Evolutionary conservation across 2,329 filamentous ascomycete species (phyloP), one percentile per base, ranked within the genome.

Genomic region (Verticillium nonalfalfae): DNA sequence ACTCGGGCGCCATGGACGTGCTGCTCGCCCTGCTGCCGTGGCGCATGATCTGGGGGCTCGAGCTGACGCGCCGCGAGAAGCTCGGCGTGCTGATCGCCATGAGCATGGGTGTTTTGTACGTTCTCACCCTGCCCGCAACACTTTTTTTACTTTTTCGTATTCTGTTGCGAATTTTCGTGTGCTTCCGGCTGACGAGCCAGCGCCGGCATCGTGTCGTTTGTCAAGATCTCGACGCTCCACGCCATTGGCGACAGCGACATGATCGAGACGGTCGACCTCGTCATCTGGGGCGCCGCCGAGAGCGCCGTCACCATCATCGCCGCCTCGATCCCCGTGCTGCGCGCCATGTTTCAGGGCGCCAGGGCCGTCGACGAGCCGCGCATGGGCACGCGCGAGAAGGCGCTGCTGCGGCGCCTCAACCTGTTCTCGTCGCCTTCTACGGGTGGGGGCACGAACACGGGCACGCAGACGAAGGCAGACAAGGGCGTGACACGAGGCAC

Each of bases 71-170:
- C 34, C 75, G 72, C 62, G 77, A 79, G 57, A 77, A 78, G 59
- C 62, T 76, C 14, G 75, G 77, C 4, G 75, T 76, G 0, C 65
- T 73, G 10, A 64, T 76, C 1, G 76, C 77, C 9, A 78, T 79
- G 77, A 76, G 74, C 64, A 74, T 78, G 68, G 77, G 77, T 1
- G 61, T 79, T 2, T 75, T 79, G 75, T 76, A 66, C 66, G 72
- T n/a, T 52, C 21, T 15, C 18, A 26, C 11, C n/a, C 56, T 18
- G 9, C 26, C n/a, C 1, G 21, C 21, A 21, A 21, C 21, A 21
- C 21, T 21, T 21, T 21, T 21, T 21, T 21, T 21, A 1, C 21
- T 21, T 21, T 21, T 21, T 21, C 21, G 21, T 21, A 21, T 21
- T 21, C 21, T 21, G 21, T 21, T 21, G 21, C 21, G 21, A 21